Conservation (phyloP, 2,329 filamentous ascomycete genomes). For the Penicillium sp. region DNA sequence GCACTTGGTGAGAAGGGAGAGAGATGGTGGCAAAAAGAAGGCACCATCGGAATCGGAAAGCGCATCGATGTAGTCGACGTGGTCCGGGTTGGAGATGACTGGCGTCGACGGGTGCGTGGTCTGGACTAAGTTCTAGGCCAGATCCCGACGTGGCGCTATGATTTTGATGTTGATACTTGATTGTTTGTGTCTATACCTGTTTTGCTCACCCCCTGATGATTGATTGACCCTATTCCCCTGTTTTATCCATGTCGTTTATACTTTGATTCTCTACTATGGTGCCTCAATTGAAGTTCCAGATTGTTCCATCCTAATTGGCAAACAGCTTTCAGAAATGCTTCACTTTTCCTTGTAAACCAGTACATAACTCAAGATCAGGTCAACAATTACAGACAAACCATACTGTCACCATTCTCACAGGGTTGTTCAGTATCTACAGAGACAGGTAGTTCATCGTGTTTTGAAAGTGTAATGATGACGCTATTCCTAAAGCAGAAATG, state of each 20-base stretch:
- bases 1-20: constrained; percentile 40
- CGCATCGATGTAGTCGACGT: constrained; percentile 87
- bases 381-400: too few species aligned
- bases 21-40: constrained; percentile 66
- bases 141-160: constrained; percentile 4
- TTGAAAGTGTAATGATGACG: too few species aligned
- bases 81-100: constrained; percentile 80
- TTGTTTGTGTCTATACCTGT: constrained; percentile 24
- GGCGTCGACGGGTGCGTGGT: constrained; percentile 75
- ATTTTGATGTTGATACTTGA: constrained; percentile 28
- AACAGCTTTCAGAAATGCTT: background rate
- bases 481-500: constrained; percentile 14
- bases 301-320: background rate
- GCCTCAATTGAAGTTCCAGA: background rate
- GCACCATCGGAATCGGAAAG: constrained; percentile 81
- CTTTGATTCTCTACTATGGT: constrained; percentile 2
- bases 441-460: too few species aligned
- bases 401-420: too few species aligned
- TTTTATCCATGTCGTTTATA: constrained; percentile 8
- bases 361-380: too few species aligned
- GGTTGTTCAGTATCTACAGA: too few species aligned
- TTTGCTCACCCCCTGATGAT: constrained; percentile 24
- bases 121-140: constrained; percentile 49
- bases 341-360: background rate
- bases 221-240: constrained; percentile 27